Percentiles rank a stretch among this genome's conserved stretches.
Evolutionary conservation across 2,329 filamentous ascomycete species (phyloP).

Genomic region (Polychaeton citri): DNA sequence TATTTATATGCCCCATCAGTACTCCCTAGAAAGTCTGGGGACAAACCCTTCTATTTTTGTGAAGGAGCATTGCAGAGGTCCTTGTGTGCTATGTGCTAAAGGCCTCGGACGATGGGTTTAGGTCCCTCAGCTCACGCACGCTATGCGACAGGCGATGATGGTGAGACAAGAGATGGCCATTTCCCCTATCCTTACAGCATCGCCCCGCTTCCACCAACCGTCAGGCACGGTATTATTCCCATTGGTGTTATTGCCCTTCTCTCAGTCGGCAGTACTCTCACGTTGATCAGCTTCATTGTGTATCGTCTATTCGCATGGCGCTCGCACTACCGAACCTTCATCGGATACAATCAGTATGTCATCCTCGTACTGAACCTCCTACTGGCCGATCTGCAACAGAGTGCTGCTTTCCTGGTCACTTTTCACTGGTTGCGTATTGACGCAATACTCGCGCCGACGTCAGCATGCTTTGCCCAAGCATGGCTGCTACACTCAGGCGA

Average conservation of each 20-base stretch:
- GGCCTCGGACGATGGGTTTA: neutral
- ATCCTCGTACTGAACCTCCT: constrained; percentile 58
- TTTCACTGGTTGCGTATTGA: constrained; percentile 43
- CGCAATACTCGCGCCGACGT: constrained; percentile 39
- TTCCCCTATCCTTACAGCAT: constrained; percentile 19
- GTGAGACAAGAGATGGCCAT: constrained; percentile 4
- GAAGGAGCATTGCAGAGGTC: too few relatives aligned
- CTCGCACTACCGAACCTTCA: constrained; percentile 16
- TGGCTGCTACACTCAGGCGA: constrained; percentile 56
- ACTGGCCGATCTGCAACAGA: constrained; percentile 54
- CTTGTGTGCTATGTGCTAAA: too few relatives aligned
- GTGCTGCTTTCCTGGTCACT: constrained; percentile 50
- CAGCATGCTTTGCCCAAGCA: constrained; percentile 51
- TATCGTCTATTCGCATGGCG: constrained; percentile 18
- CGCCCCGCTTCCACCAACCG: constrained; percentile 6
- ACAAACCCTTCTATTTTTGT: too few relatives aligned
- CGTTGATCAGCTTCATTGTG: constrained; percentile 18
- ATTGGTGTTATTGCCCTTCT: constrained; percentile 16
- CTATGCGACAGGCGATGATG: neutral
- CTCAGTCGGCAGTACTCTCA: constrained; percentile 15
- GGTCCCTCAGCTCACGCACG: neutral
- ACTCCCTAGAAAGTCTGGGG: too few relatives aligned
- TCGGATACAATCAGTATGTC: constrained; percentile 49
- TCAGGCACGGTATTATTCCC: constrained; percentile 17
- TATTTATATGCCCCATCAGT: too few relatives aligned